These are phyloP conservation scores for Xylaria sp. DNA, from an alignment of 2,329 filamentous ascomycete species.

Conservation along the genomic window DNA sequence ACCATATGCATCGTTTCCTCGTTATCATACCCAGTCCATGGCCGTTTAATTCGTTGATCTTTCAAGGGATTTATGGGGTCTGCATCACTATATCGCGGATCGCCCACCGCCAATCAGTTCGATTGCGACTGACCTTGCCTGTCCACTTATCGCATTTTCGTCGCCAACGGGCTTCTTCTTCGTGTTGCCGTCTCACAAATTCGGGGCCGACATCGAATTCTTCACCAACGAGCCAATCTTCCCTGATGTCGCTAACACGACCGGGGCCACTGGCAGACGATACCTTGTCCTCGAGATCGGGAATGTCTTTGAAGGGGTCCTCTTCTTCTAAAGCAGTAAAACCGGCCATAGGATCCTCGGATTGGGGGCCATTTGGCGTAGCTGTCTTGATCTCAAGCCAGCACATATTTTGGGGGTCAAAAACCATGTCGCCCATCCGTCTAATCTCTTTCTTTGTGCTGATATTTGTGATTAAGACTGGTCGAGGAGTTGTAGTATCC, in stretches of 20 bases:
- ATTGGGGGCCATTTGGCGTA: constrained; percentile 53
- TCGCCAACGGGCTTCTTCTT: constrained; percentile 91
- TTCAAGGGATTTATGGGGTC: constrained; percentile 4
- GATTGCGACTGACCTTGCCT: constrained; percentile 59
- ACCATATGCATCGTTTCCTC: constrained; percentile 24
- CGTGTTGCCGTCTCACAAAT: constrained; percentile 85
- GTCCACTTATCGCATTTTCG: constrained; percentile 89
- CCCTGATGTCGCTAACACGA: constrained; percentile 66
- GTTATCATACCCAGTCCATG: constrained; percentile 23
- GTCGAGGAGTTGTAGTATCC: constrained; percentile 64
- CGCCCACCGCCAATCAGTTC: constrained; percentile 77
- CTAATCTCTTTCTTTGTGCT: constrained; percentile 84
- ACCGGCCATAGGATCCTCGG: constrained; percentile 64
- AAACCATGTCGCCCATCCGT: constrained; percentile 97
- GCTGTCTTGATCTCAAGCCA: constrained; percentile 80
- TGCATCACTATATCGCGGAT: constrained; percentile 64
- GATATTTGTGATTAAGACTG: constrained; percentile 91
- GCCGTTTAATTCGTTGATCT: background rate
- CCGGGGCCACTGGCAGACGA: constrained; percentile 54
- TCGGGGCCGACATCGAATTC: constrained; percentile 97
- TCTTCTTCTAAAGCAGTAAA: constrained; percentile 81
- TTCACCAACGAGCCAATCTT: constrained; percentile 88
- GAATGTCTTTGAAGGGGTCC: constrained; percentile 93
- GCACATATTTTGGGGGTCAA: constrained; percentile 95
- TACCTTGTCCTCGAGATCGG: constrained; percentile 79